phyloP scores from a whole-genome alignment of 2,329 filamentous ascomycete species.

The Achaetomium macrosporum region DNA sequence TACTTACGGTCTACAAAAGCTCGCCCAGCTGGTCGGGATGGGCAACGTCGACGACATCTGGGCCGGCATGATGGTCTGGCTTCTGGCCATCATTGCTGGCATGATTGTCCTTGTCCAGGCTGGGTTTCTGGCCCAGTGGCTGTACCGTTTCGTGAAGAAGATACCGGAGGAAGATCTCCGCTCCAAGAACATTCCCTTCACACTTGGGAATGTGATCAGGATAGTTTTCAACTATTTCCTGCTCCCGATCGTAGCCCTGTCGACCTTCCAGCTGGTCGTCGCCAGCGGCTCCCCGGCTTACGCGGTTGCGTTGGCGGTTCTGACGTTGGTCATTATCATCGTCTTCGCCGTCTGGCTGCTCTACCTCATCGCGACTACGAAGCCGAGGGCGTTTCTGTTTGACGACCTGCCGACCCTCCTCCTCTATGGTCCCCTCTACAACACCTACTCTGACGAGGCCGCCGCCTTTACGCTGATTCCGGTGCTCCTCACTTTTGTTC shows the following conservation, averaged over 20 bases:
- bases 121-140: slow-evolving; percentile 71
- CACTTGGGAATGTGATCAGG: slow-evolving; percentile 70
- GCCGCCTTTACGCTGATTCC: slow-evolving; percentile 86
- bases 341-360: slow-evolving; percentile 74
- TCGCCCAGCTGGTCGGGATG: slow-evolving; percentile 81
- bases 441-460: slow-evolving; percentile 92
- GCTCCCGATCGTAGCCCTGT: slow-evolving; percentile 77
- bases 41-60: slow-evolving; percentile 71
- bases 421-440: slow-evolving; percentile 89
- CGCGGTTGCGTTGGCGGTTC: slow-evolving; percentile 66
- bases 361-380: slow-evolving; percentile 70
- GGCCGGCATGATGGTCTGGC: slow-evolving; percentile 90
- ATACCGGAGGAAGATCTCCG: slow-evolving; percentile 81
- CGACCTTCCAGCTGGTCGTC: slow-evolving; percentile 85
- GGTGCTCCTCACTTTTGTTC: slow-evolving; percentile 74
- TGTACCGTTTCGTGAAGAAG: slow-evolving; percentile 63
- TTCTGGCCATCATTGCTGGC: slow-evolving; percentile 67
- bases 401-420: slow-evolving; percentile 88
- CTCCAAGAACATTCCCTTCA: slow-evolving; percentile 87
- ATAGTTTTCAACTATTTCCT: slow-evolving; percentile 91
- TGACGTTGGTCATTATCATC: slow-evolving; percentile 68
- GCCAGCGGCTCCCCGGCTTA: slow-evolving; percentile 61
- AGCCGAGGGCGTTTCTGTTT: slow-evolving; percentile 81
- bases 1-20: slow-evolving; percentile 70
- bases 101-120: slow-evolving; percentile 67